Evolutionary conservation across 352 stramenopile genomes (phyloP).

Genomic region (Phytophthora cryptogea): DNA sequence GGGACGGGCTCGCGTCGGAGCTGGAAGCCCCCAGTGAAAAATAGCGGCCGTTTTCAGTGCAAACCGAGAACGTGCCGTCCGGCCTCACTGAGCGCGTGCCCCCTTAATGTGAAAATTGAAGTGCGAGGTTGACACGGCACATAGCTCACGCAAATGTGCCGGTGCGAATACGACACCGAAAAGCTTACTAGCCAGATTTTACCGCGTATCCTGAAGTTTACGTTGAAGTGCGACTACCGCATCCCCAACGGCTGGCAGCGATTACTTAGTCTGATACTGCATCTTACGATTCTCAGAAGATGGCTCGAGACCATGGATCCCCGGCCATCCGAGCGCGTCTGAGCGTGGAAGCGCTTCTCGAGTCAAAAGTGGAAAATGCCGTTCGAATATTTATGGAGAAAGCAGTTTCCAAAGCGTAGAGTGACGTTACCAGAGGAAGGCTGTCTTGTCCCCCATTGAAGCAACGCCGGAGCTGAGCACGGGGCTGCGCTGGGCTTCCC

Average conservation of each 20-base stretch:
- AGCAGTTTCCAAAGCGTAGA: conserved; percentile 17
- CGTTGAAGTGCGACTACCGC: conserved; percentile 18
- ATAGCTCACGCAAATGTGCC: conserved; percentile 20
- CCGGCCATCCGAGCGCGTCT: not conserved
- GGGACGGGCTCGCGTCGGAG: conserved; percentile 6
- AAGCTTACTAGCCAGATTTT: conserved; percentile 3
- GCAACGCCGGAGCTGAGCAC: conserved; percentile 11
- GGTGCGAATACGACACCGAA: conserved; percentile 23
- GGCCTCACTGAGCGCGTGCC: not conserved
- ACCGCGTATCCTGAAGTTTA: conserved; percentile 32
- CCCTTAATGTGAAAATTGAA: conserved; percentile 1
- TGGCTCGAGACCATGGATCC: not conserved
- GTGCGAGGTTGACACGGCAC: conserved; percentile 6
- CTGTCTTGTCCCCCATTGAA: conserved; percentile 28
- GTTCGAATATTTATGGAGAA: conserved; percentile 28
- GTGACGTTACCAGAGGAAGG: conserved; percentile 24
- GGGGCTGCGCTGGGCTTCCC: conserved; percentile 3
- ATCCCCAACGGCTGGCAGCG: conserved; percentile 14
- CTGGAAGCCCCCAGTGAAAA: conserved; percentile 7
- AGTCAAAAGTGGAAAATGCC: conserved; percentile 9
- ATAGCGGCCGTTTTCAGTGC: conserved; percentile 11
- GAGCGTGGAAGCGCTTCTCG: conserved; percentile 4
- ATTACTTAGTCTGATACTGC: conserved; percentile 3
- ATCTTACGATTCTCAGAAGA: conserved; percentile 4
- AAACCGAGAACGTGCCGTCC: conserved; percentile 7